Percentiles rank a stretch among this genome's conserved stretches.
phyloP scores from a whole-genome alignment of 2,329 filamentous ascomycete genomes.

The Cryphonectria naterciae region DNA sequence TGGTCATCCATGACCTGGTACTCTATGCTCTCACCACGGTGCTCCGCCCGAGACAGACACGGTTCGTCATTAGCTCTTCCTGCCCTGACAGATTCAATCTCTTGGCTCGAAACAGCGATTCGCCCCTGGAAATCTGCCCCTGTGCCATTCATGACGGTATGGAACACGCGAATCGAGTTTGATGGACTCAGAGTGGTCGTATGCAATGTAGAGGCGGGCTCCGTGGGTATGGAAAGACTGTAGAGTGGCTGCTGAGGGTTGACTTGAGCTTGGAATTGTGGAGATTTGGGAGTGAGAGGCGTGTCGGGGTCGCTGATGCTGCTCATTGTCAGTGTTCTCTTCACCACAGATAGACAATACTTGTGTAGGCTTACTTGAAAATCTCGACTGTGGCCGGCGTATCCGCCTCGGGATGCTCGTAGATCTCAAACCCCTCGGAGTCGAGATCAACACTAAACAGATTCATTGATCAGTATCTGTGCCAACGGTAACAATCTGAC shows the following conservation, averaged over 20 bases:
- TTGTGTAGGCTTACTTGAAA: conserved; percentile 9
- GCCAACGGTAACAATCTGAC: too few relatives aligned
- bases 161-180: background rate
- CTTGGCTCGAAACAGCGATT: background rate
- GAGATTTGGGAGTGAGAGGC: background rate
- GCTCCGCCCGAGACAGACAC: background rate
- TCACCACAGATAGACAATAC: background rate
- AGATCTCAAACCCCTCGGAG: background rate
- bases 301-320: conserved; percentile 12
- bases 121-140: background rate
- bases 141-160: background rate
- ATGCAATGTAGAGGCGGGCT: background rate
- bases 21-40: background rate
- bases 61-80: background rate
- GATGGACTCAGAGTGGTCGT: background rate
- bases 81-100: background rate
- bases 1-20: background rate
- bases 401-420: background rate
- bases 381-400: conserved; percentile 22
- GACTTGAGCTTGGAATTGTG: background rate
- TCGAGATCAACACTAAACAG: background rate
- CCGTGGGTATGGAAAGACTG: background rate
- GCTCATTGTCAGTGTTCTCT: background rate
- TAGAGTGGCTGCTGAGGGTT: background rate
- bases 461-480: background rate